phyloP scores from a whole-genome alignment of 495 filamentous ascomycete genomes.

The Aspergillus asperescens region DNA sequence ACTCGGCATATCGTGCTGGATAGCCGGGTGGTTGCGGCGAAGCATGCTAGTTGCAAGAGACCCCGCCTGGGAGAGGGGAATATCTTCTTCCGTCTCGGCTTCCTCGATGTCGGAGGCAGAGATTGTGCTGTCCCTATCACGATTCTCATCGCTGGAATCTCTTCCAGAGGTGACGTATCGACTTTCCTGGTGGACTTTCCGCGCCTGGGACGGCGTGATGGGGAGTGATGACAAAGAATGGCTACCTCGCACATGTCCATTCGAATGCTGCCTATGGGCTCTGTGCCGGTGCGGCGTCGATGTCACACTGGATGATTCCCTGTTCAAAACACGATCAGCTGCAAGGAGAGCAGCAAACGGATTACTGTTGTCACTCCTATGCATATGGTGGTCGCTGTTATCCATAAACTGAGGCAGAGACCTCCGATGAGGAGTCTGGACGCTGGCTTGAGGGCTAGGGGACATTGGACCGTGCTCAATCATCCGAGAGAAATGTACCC shows the following conservation, averaged over 20 bases:
- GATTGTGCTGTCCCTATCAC: conserved; percentile 83
- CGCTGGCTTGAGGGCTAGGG: conserved; percentile 38
- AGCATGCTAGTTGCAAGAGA: conserved; percentile 50
- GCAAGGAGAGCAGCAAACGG: conserved; percentile 73
- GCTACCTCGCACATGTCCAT: conserved; percentile 58
- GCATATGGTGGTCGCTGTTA: conserved; percentile 32
- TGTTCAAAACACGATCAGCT: conserved; percentile 67
- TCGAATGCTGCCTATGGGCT: conserved; percentile 42
- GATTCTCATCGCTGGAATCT: conserved; percentile 45
- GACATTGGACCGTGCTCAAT: conserved; percentile 49
- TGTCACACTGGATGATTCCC: conserved; percentile 63
- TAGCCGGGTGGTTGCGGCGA: conserved; percentile 32
- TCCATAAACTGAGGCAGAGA: conserved; percentile 45
- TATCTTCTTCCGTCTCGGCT: conserved; percentile 50
- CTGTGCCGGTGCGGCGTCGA: conserved; percentile 51
- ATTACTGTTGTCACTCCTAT: conserved; percentile 41
- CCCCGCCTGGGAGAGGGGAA: conserved; percentile 49
- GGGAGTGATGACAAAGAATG: conserved; percentile 80
- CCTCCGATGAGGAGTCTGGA: conserved; percentile 44
- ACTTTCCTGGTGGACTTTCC: conserved; percentile 37
- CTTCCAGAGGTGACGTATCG: conserved; percentile 54
- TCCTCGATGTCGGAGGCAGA: conserved; percentile 73
- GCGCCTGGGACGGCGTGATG: conserved; percentile 58
- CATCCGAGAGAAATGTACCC: conserved; percentile 71
- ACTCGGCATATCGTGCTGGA: conserved; percentile 19